phyloP scores from a whole-genome alignment of 2,329 filamentous ascomycete genomes.

The Fusarium sp. region DNA sequence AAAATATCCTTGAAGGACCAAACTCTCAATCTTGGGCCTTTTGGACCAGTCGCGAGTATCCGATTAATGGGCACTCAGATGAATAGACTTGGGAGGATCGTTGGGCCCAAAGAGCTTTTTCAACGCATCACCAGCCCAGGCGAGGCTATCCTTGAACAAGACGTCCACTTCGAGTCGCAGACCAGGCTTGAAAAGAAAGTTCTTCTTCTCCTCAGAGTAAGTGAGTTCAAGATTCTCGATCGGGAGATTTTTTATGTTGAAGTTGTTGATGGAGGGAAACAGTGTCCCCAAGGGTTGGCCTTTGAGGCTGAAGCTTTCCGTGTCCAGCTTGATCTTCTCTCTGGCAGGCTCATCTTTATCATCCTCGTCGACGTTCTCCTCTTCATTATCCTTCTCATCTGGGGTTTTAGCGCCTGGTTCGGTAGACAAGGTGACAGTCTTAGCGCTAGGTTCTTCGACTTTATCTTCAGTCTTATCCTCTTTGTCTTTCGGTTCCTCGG shows the following conservation, averaged over 20 bases:
- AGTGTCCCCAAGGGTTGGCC: background rate
- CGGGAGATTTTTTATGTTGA: accelerated
- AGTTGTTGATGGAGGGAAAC: background rate
- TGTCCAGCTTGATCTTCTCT: background rate
- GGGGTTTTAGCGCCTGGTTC: too few species aligned
- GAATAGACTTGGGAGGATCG: background rate
- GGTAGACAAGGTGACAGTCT: background rate
- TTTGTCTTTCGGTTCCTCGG: background rate
- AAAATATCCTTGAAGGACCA: background rate
- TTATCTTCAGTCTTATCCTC: background rate
- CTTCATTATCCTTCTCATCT: background rate
- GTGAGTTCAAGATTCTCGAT: background rate
- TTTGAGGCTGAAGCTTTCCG: background rate
- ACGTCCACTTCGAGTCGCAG: background rate
- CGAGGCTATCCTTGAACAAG: background rate
- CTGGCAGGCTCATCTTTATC: background rate
- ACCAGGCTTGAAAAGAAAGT: background rate
- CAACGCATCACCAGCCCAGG: accelerated
- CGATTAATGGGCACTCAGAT: background rate
- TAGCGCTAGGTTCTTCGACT: accelerated
- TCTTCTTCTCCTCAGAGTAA: background rate
- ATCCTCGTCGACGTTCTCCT: accelerated
- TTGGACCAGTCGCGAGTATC: background rate
- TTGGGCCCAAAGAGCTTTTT: background rate
- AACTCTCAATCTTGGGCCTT: background rate